phyloP scores from a whole-genome alignment of 257 asterid species.

The Solanum habrochaites region DNA sequence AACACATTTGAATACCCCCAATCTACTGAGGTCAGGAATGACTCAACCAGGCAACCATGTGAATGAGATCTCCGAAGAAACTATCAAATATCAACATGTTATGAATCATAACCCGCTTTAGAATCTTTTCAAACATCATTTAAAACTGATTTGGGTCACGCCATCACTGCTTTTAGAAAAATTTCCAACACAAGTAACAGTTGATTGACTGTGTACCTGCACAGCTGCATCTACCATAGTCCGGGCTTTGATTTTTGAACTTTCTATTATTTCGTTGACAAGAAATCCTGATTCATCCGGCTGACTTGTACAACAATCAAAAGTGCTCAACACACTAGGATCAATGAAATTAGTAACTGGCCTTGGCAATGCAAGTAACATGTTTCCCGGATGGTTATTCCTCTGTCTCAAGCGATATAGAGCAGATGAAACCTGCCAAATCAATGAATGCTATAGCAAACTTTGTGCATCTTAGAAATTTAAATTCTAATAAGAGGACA shows the following conservation, averaged over 20 bases:
- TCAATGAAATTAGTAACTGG: slow-evolving; percentile 27
- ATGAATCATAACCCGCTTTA: background rate
- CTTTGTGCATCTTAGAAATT: background rate
- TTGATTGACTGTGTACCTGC: slow-evolving; percentile 42
- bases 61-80: background rate
- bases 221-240: slow-evolving; percentile 79
- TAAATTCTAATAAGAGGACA: background rate
- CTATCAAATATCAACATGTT: background rate
- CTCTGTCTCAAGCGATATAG: slow-evolving; percentile 55
- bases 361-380: slow-evolving; percentile 26
- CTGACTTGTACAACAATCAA: slow-evolving; percentile 33
- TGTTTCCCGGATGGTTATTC: slow-evolving; percentile 59
- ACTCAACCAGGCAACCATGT: background rate
- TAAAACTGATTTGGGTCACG: background rate
- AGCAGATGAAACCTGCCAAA: slow-evolving; percentile 59
- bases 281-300: slow-evolving; percentile 45
- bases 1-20: background rate
- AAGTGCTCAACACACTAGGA: slow-evolving; percentile 22
- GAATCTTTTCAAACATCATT: background rate
- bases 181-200: background rate
- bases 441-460: background rate
- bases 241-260: slow-evolving; percentile 69
- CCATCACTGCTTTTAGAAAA: background rate
- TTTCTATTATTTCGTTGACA: slow-evolving; percentile 62
- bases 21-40: background rate